A percentile compares a stretch with the other conserved stretches of the same genome.
Conservation (phyloP, 2,329 filamentous ascomycete genomes). For the Anthostomella pinea region DNA sequence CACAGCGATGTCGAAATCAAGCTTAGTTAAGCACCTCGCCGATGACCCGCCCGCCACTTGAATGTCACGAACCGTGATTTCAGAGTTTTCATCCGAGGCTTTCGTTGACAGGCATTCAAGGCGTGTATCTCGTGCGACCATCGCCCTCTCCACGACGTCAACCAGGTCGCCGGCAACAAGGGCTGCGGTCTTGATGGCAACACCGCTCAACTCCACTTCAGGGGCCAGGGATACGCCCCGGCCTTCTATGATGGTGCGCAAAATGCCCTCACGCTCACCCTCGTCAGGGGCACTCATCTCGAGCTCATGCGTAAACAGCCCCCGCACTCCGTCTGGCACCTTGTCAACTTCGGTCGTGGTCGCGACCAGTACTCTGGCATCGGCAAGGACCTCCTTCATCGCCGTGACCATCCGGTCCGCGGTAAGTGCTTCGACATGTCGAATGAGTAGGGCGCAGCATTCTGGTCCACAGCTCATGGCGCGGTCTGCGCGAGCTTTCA, state of each 20-base stretch:
- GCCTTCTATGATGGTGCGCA: constrained; percentile 74
- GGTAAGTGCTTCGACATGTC: constrained; percentile 85
- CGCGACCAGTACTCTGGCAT: constrained; percentile 79
- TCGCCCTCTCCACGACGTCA: constrained; percentile 88
- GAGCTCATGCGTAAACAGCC: constrained; percentile 91
- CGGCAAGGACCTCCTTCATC: constrained; percentile 78
- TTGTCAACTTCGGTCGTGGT: constrained; percentile 96
- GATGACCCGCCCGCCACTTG: constrained; percentile 80
- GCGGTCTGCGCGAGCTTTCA: constrained; percentile 83
- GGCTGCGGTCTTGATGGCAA: constrained; percentile 93
- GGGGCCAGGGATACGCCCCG: constrained; percentile 74
- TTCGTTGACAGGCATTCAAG: constrained; percentile 67
- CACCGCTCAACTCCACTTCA: constrained; percentile 77
- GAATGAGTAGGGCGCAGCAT: constrained; percentile 79
- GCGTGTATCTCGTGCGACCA: constrained; percentile 71
- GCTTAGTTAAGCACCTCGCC: constrained; percentile 73
- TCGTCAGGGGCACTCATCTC: constrained; percentile 94
- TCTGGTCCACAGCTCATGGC: constrained; percentile 85
- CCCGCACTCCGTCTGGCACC: constrained; percentile 83
- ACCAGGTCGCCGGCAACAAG: constrained; percentile 91
- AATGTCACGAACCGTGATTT: constrained; percentile 74
- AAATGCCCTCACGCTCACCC: constrained; percentile 82
- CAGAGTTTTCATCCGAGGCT: constrained; percentile 34
- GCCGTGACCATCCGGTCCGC: constrained; percentile 86
- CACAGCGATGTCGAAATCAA: constrained; percentile 88